These are phyloP conservation scores for Rhododendron mucronatum DNA, from an alignment of 148 eudicot genomes.

Conservation along the genomic window DNA sequence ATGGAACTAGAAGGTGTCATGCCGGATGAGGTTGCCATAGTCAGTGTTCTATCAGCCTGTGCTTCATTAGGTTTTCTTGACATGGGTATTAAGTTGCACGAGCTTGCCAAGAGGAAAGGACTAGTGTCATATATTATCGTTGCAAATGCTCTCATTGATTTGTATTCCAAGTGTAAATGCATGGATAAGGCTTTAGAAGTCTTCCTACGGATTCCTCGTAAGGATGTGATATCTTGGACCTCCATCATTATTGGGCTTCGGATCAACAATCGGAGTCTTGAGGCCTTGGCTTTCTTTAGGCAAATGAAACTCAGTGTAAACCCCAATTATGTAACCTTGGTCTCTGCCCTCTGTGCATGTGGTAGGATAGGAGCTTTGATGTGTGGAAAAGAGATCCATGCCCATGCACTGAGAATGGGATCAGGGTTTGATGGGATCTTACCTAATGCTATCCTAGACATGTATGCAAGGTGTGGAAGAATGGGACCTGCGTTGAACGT, in stretches of 20 bases:
- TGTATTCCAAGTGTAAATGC: constrained; percentile 71
- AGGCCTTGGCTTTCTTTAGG: constrained; percentile 71
- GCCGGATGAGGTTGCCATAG: constrained; percentile 74
- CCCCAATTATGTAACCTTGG: constrained; percentile 72
- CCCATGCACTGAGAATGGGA: constrained; percentile 61
- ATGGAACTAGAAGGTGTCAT: constrained; percentile 58
- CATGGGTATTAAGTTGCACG: constrained; percentile 62
- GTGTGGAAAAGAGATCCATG: constrained; percentile 93
- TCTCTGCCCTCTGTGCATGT: constrained; percentile 76
- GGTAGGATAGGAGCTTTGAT: constrained; percentile 74
- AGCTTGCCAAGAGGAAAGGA: constrained; percentile 59
- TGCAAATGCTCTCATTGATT: constrained; percentile 66
- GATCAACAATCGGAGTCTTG: constrained; percentile 62
- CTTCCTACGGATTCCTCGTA: constrained; percentile 57
- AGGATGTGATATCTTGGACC: constrained; percentile 82
- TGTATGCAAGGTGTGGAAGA: constrained; percentile 92
- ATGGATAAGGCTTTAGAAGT: constrained; percentile 77
- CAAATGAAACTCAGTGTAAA: constrained; percentile 52
- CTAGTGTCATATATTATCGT: constrained; percentile 54
- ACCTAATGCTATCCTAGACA: constrained; percentile 74
- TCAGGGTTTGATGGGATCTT: constrained; percentile 56
- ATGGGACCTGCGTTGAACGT: constrained; percentile 57
- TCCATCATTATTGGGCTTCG: constrained; percentile 75
- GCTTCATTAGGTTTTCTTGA: constrained; percentile 63
- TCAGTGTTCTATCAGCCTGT: constrained; percentile 71